Base-by-base conservation (phyloP, 140 eudicot genomes). In the Flaveria floridana region DNA sequence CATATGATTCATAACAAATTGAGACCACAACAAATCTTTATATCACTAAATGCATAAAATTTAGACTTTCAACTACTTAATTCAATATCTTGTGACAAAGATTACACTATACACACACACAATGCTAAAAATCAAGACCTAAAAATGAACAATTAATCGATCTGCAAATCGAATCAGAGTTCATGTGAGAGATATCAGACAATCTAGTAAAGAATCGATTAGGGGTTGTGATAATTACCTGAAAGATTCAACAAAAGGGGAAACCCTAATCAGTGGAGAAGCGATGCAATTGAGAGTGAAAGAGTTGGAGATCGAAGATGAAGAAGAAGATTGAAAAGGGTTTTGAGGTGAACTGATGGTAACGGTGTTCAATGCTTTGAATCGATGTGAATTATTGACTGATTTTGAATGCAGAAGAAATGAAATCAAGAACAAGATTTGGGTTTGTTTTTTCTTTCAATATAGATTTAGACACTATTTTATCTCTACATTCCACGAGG, bases 231-330 rank as follows among this genome's bases (percentile, higher is more conserved):
- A 78, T 7, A 0, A 58, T 71, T 70, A 80, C 83, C 83, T 66
- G 57, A 80, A 67, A 46, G 44, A 44, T 58, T 34, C 23, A 46
- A 8, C 34, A 23, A 73, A 58, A 7, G 78, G 48, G 64, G 16
- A 44, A 25, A 71, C 13, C 76, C 9, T 26, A 63, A 74, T 74
- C 63, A 62, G 71, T 26, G 72, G 28, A 64, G 50, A 18, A 10
- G 23, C 63, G 70, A 44, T 42, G 37, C 41, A 47, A 63, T 15
- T 62, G 9, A 44, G 30, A 59, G 71, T 42, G 23, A 46, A 18
- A 66, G 72, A 75, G 72, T 48, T 48, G 74, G 57, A 76, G 56
- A 76, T 76, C 67, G 39, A 20, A 47, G 42, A 41, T 25, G 79
- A 51, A 39, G 68, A 39, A 12, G 68, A 59, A 23, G 15, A n/a